Evolutionary conservation across 768 basidiomycete species (phyloP), one percentile per base, ranked within the genome.

Genomic region (Collybiopsis confluens): DNA sequence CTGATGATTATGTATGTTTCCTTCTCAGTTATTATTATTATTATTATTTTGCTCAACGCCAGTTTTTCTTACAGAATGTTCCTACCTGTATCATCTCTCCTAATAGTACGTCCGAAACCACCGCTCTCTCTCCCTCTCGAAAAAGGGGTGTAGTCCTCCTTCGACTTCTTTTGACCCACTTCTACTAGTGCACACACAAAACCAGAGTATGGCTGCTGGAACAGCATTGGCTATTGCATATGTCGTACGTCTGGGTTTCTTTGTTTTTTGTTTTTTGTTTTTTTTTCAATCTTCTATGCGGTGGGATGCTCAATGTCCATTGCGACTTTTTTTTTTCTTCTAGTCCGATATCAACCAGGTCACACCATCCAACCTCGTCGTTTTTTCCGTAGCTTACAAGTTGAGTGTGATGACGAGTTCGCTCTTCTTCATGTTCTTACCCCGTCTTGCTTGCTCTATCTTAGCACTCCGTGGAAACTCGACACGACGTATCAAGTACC

Each of bases 171-270:
- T 18, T 37, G 16, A 28, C 52, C 56, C 10, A 54, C 53, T 15
- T 11, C 36, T 16, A 6, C 8, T 40, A 81, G 80, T 82, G 63
- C 80, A 82, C 60, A 70, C 79, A 2, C 77, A 79, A 56, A 79
- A 80, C 57, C 64, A 76, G 52, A 66, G 73, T 6, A 75, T 68
- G 66, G 78, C 79, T 41, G 77, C 80, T 43, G 80, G 80, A 1
- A 78, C 79, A 33, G 79, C 76, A 5, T 80, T 82, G 54, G 79
- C 79, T 15, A 82, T 82, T 53, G 72, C 79, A 16, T 82, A 82
- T 58, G 61, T 72, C 46, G 79, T 78, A 21, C 64, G 54, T 37
- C 38, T 4, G 11, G 36, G n/a, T 44, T 18, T 1, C n/a, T n/a
- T n/a, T n/a, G n/a, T n/a, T n/a, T n/a, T n/a, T n/a, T n/a, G n/a